Base-by-base conservation (phyloP, 2,329 filamentous ascomycete species). In the Plectosphaerella plurivora region DNA sequence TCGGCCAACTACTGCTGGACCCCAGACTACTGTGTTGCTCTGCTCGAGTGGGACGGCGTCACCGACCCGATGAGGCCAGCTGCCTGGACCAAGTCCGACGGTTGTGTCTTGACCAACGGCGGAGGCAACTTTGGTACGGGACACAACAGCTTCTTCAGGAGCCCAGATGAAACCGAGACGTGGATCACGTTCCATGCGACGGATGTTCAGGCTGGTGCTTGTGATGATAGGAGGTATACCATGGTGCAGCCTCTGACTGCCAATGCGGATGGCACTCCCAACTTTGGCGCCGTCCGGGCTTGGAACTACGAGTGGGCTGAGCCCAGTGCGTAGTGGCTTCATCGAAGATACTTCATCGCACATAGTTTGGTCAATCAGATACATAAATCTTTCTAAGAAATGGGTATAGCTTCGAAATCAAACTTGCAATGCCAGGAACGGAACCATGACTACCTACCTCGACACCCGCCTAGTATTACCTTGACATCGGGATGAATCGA, bases 151-250 rank as follows among this genome's bases (percentile, higher is more conserved):
- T 83, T 84, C 70, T 83, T 84, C 65, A 67, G 64, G 25, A 82
- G 77, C 55, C 79, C 79, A 0, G 78, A 83, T 55, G 77, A 72
- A 3, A 73, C 65, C 1, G 71, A 83, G 63, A 76, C 73, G 3
- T 83, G 74, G 74, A 80, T 78, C 49, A 74, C 78, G 0, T 83
- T 79, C 62, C 79, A 83, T 56, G 79, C 79, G 1, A 81, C 78
- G 0, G 65, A 69, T 2, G 76, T 72, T 53, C 65, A 68, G 11
- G 65, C 63, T 0, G 79, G 80, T 1, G 71, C 74, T 1, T 84
- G 81, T 51, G 78, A 81, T 53, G 70, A 75, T 2, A 76, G 70
- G 5, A 64, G 81, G 39, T 82, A 82, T 55, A 78, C 80, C 1
- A 77, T 77, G 66, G 75, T 75, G 0, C 73, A 81, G 61, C 71